Evolutionary conservation across 176 grass and related monocot species (phyloP).

Genomic region (Oryza brachyantha): DNA sequence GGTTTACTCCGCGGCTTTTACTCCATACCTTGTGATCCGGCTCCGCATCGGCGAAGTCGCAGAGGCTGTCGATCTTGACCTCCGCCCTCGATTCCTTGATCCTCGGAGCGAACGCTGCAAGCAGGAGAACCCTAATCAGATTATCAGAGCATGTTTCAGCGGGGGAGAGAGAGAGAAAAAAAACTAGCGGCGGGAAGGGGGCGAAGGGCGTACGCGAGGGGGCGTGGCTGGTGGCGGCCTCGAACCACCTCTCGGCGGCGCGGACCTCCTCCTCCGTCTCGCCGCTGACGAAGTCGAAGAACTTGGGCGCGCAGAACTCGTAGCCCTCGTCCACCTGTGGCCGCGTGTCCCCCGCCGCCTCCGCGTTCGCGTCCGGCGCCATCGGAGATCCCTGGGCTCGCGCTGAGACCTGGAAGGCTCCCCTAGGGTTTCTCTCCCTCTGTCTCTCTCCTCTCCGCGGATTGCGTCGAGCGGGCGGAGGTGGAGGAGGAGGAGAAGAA

Average conservation of each 20-base stretch:
- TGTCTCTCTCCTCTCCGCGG: no score
- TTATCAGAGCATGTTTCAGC: not conserved
- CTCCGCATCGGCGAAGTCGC: conserved; percentile 55
- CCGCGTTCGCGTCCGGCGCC: conserved; percentile 32
- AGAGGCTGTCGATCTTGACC: conserved; percentile 55
- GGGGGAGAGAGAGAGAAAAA: not conserved
- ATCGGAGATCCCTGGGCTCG: no score
- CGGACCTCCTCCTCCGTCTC: conserved; percentile 62
- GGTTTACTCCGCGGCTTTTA: not conserved
- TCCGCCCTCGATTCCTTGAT: conserved; percentile 63
- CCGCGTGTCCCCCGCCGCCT: conserved; percentile 20
- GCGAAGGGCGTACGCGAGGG: conserved; percentile 65
- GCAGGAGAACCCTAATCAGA: not conserved
- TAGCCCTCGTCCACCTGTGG: conserved; percentile 63
- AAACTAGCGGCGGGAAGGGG: no score
- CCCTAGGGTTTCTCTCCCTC: no score
- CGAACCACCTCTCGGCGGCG: conserved; percentile 81
- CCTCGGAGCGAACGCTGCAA: conserved; percentile 65
- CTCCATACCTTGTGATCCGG: conserved; percentile 48
- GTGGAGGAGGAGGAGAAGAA: conserved; percentile 15
- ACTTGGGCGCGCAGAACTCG: conserved; percentile 84
- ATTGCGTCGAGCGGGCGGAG: not conserved
- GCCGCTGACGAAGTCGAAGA: conserved; percentile 73
- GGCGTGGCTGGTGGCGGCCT: conserved; percentile 55
- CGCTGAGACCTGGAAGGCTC: no score